These are phyloP conservation scores for Stylonectria norvegica DNA, from an alignment of 2,329 filamentous ascomycete species.

Conservation along the genomic window DNA sequence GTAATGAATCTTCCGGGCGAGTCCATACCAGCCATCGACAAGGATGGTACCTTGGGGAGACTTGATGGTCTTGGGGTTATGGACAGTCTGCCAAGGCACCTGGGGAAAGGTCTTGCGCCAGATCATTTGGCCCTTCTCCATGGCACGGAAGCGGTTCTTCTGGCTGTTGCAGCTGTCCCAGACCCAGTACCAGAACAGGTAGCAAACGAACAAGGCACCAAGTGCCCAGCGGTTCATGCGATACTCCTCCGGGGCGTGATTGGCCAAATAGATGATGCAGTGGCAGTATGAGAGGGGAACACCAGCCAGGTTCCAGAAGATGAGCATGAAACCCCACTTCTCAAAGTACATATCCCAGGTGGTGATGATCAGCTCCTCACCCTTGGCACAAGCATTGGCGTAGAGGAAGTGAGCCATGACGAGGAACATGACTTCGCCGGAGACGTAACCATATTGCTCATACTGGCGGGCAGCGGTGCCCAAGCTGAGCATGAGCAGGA, in stretches of 20 bases:
- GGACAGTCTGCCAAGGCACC: constrained; percentile 79
- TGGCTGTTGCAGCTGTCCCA: constrained; percentile 93
- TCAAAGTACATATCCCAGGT: constrained; percentile 97
- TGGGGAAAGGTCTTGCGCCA: constrained; percentile 82
- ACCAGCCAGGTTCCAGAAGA: constrained; percentile 94
- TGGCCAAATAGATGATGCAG: constrained; percentile 85
- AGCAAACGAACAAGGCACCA: constrained; percentile 61
- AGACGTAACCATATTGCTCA: constrained; percentile 80
- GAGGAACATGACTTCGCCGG: constrained; percentile 78
- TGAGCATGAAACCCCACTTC: constrained; percentile 97
- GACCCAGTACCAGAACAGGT: constrained; percentile 82
- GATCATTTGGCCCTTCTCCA: constrained; percentile 68
- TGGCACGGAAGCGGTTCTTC: constrained; percentile 86
- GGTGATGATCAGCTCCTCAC: constrained; percentile 83
- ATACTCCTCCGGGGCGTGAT: constrained; percentile 75
- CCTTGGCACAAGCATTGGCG: constrained; percentile 88
- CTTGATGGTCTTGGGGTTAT: constrained; percentile 76
- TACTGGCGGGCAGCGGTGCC: constrained; percentile 79
- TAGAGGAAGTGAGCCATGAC: constrained; percentile 90
- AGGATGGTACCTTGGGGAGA: constrained; percentile 72
- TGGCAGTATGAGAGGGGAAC: constrained; percentile 91
- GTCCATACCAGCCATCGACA: constrained; percentile 80
- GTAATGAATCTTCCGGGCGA: constrained; percentile 62
- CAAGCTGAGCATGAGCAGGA: constrained; percentile 74
- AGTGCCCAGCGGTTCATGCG: constrained; percentile 70